Base-by-base conservation (phyloP, 805 yeast genomes). In the Candida silvatica region DNA sequence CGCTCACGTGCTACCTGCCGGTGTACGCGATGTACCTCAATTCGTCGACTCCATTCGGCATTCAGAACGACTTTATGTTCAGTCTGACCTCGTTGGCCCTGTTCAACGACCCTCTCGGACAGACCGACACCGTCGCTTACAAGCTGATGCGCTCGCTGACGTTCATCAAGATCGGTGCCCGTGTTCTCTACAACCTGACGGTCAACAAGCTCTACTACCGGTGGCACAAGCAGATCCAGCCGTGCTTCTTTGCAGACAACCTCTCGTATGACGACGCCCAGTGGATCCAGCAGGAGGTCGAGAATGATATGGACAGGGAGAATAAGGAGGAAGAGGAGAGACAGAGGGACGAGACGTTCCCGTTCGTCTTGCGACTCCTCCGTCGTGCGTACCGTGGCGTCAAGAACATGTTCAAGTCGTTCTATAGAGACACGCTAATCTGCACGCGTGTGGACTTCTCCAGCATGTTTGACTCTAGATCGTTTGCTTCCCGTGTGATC, bases 131-230 rank as follows among this genome's bases (percentile, higher is more conserved):
- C 14, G 12, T 33, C 14, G 27, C 31, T 6, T 20, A 20, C 14
- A 9, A 17, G 4, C 24, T 33, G 12, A 5, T 26, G 26, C n/a
- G 36, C 14, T 15, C n/a, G 11, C 12, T 26, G 7, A 18, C 26
- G 11, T 4, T 26, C 9, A 9, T 20, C 6, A 33, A 27, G 17
- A 16, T 19, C 6, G 24, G 17, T 11, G 24, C 27, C 4, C 19
- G 20, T 15, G 25, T 27, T 5, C 5, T 33, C 8, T 33, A 33
- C 17, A 33, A 33, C 18, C 8, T 42, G 36, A 36, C 57, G 31
- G 29, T 52, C 39, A 63, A 65, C 40, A 47, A 62, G 27, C 8
- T 52, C 3, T 63, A 64, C 42, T 64, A 60, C 37, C 47, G 48
- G 14, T 56, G 59, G 60, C 49, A 55, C 24, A 46, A 46, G 27